Evolutionary conservation across 768 basidiomycete species (phyloP).

Genomic region (Cantharellus anzutake): DNA sequence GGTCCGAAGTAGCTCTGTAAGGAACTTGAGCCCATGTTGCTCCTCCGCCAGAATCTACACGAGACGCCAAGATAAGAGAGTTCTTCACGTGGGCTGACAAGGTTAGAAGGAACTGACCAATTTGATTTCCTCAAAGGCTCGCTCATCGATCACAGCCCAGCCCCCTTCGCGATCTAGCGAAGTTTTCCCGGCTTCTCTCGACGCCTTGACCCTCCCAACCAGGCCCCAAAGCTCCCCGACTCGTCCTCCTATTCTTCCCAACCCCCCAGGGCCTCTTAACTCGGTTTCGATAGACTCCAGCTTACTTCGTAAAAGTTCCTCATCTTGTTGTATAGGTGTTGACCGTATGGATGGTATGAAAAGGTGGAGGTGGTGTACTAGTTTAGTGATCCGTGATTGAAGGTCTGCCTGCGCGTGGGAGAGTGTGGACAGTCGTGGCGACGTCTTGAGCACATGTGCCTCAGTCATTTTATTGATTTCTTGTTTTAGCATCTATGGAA

Average conservation of each 20-base stretch:
- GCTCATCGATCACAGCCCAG: constrained; percentile 78
- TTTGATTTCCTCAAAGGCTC: constrained; percentile 55
- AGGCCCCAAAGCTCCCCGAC: constrained; percentile 75
- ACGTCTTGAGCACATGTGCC: constrained; percentile 44
- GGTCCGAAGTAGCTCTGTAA: constrained; percentile 53
- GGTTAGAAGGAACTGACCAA: constrained; percentile 28
- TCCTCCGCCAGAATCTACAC: constrained; percentile 53
- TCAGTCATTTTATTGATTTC: constrained; percentile 41
- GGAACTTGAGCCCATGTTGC: constrained; percentile 60
- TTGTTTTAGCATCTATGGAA: constrained; percentile 38
- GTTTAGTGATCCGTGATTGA: constrained; percentile 42
- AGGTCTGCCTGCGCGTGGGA: constrained; percentile 40
- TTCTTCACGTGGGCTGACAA: background rate
- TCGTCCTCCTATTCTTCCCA: constrained; percentile 38
- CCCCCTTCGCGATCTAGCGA: constrained; percentile 18
- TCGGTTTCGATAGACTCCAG: constrained; percentile 65
- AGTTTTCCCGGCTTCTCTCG: constrained; percentile 28
- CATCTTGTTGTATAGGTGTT: constrained; percentile 57
- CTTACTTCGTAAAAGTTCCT: constrained; percentile 50
- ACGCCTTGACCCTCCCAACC: constrained; percentile 48
- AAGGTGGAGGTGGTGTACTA: constrained; percentile 61
- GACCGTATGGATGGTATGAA: constrained; percentile 60
- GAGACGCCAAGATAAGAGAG: background rate
- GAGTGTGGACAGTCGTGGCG: constrained; percentile 42
- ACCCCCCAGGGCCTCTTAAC: constrained; percentile 29